Conservation (phyloP, 1,284 basidiomycete genomes). For the Farysia itapuensis region DNA sequence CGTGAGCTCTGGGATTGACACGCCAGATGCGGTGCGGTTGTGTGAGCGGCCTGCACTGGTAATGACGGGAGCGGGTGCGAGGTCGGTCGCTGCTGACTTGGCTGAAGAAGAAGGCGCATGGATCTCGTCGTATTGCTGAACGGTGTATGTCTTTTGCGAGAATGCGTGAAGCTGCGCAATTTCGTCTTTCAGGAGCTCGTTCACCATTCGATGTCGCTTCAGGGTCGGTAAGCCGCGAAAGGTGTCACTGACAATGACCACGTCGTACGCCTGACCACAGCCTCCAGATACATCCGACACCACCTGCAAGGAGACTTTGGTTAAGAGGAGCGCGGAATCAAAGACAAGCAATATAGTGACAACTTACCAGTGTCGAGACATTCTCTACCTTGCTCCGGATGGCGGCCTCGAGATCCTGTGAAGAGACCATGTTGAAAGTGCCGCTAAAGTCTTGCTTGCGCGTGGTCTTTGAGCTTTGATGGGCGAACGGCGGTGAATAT, state of each 20-base stretch:
- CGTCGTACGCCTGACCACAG: conserved; percentile 58
- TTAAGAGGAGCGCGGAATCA: neutral
- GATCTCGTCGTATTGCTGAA: conserved; percentile 36
- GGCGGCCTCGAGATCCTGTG: conserved; percentile 54
- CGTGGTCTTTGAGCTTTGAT: too few species aligned
- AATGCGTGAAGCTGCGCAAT: conserved; percentile 62
- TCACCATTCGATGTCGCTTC: conserved; percentile 59
- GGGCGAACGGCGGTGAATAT: too few species aligned
- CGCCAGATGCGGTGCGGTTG: conserved; percentile 45
- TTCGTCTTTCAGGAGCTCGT: conserved; percentile 61
- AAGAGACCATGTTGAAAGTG: conserved; percentile 45
- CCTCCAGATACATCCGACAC: conserved; percentile 59
- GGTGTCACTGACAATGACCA: conserved; percentile 54
- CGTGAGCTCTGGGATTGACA: conserved; percentile 54
- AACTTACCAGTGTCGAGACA: conserved; percentile 44
- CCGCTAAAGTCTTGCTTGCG: too few species aligned
- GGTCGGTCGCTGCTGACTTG: conserved; percentile 6
- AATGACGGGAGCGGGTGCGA: conserved; percentile 25
- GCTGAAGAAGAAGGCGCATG: conserved; percentile 1
- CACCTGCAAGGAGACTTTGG: conserved; percentile 19
- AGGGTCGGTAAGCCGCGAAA: conserved; percentile 55
- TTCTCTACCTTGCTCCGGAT: conserved; percentile 51
- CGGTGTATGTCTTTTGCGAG: conserved; percentile 59
- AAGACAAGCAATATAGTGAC: neutral
- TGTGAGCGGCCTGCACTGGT: conserved; percentile 16